Evolutionary conservation across 139 green algal genomes (phyloP), one percentile per base, ranked within the genome.

Genomic region (Tetraselmis chui): DNA sequence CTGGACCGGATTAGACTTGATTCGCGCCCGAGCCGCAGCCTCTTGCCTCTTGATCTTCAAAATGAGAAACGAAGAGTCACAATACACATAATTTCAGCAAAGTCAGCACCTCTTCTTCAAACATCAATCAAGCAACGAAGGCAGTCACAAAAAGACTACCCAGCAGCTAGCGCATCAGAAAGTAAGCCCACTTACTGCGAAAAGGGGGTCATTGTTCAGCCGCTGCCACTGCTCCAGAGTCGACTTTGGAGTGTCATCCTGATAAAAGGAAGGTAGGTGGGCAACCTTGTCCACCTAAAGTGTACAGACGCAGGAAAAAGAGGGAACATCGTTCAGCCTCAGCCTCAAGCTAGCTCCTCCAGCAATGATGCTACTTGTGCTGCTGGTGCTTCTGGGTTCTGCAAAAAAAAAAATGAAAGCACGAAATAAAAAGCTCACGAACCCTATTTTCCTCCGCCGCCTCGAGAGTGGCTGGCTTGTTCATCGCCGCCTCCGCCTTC

Each of bases 171-270:
- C n/a, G n/a, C n/a, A n/a, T n/a, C n/a, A n/a, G 45, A 67, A 18
- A 67, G 11, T 67, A 18, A 67, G 45, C 45, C 18, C 11, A 18
- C 45, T 5, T 18, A 67, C 45, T 85, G 93, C 88, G 29, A 98
- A 92, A n/a, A 99, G 86, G 0, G 96, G 96, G 84, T 99, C 96
- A 45, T 92, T 91, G 85, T 98, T 94, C 80, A 98, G 81, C 22
- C 96, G 90, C 31, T 86, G 80, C 96, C 96, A 99, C 29, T 89
- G 88, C 89, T 99, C 96, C 75, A 97, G 98, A 27, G 89, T 92
- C 2, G 91, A 94, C 2, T 87, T 84, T 0, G 91, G 90, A 2
- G 89, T 93, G 75, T 94, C 91, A 1, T 91, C 81, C 28, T 85
- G 75, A 11, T 93, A 89, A 79, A 95, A 92, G 1, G 89, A 89